A percentile compares a stretch with the other conserved stretches of the same genome.
phyloP scores from a whole-genome alignment of 768 basidiomycete genomes.

The Boletales sp. region DNA sequence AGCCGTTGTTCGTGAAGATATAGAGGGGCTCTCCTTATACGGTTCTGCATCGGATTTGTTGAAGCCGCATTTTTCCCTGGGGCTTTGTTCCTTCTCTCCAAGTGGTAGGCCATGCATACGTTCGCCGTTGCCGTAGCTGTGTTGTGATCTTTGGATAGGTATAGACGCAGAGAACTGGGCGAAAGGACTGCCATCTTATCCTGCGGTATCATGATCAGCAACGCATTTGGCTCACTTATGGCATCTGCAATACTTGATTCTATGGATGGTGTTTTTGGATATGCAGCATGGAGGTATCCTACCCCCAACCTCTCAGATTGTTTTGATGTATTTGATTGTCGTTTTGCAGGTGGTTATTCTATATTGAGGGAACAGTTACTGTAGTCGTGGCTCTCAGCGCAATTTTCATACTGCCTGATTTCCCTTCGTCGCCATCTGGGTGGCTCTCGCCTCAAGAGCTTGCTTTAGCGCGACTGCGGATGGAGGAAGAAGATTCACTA shows the following conservation, averaged over 20 bases:
- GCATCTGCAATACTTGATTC: conserved; percentile 70
- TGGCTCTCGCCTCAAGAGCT: conserved; percentile 62
- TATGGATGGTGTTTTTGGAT: conserved; percentile 68
- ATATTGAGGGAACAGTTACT: conserved; percentile 59
- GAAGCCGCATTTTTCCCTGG: conserved; percentile 73
- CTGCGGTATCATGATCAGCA: conserved; percentile 73
- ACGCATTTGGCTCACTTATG: conserved; percentile 78
- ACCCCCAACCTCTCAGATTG: background rate
- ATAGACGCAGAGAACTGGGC: conserved; percentile 68
- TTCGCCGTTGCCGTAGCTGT: conserved; percentile 23
- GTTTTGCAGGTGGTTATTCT: conserved; percentile 66
- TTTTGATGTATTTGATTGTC: background rate
- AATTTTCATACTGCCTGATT: conserved; percentile 70
- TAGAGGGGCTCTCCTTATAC: conserved; percentile 56
- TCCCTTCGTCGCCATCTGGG: conserved; percentile 53
- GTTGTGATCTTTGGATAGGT: conserved; percentile 50
- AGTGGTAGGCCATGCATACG: conserved; percentile 31
- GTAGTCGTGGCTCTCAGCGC: conserved; percentile 47
- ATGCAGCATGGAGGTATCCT: conserved; percentile 67
- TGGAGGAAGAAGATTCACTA: conserved; percentile 62
- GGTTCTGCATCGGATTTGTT: conserved; percentile 78
- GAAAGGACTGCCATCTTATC: conserved; percentile 63
- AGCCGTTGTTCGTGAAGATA: conserved; percentile 42
- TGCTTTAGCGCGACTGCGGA: conserved; percentile 52
- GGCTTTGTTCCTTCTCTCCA: conserved; percentile 39